phyloP scores from a whole-genome alignment of 768 basidiomycete species.

The Leccinum truebloodii region DNA sequence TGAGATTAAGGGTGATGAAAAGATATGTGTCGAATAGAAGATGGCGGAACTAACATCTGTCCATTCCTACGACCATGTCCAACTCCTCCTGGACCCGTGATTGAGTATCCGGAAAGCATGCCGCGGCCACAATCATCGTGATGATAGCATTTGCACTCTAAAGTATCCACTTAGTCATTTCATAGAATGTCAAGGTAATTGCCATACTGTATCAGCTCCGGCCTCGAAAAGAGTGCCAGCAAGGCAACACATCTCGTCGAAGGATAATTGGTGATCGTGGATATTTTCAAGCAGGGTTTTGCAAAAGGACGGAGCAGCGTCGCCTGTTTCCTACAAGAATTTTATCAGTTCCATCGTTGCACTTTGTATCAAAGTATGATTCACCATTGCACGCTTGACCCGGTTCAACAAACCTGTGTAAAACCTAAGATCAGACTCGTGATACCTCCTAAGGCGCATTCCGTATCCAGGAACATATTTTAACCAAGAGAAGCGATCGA shows the following conservation, averaged over 20 bases:
- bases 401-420: constrained; percentile 50
- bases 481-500: constrained; percentile 38
- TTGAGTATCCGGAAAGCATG: constrained; percentile 53
- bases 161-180: background rate
- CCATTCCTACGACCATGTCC: constrained; percentile 49
- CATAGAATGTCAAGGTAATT: background rate
- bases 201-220: constrained; percentile 52
- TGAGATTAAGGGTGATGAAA: constrained; percentile 7
- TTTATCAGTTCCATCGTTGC: background rate
- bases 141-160: constrained; percentile 29
- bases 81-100: constrained; percentile 51
- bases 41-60: constrained; percentile 19
- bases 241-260: constrained; percentile 57
- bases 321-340: constrained; percentile 9
- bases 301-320: constrained; percentile 42
- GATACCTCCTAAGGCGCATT: constrained; percentile 49
- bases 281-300: constrained; percentile 51
- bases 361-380: background rate
- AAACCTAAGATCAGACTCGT: constrained; percentile 49
- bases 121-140: constrained; percentile 52
- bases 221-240: constrained; percentile 63
- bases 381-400: constrained; percentile 47
- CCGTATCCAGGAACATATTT: constrained; percentile 60
- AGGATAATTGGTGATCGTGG: constrained; percentile 46
- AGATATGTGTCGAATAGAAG: background rate